Evolutionary conservation across 139 green algal species (phyloP).

Genomic region (Zygnema circumcarinatum): DNA sequence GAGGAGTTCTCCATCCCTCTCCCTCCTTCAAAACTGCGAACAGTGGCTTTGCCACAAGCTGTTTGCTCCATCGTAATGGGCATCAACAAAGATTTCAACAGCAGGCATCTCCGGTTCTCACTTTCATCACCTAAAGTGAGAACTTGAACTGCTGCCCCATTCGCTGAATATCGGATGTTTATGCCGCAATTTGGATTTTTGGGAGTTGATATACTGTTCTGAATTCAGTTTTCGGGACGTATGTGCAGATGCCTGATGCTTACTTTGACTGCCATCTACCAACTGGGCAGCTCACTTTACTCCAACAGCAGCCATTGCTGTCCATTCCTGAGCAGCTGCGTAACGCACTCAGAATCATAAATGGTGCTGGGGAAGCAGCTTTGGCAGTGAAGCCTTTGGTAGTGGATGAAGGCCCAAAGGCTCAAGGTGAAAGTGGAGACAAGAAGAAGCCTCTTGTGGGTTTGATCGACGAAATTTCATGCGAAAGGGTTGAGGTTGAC

Average conservation of each 20-base stretch:
- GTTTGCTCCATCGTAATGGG: background rate
- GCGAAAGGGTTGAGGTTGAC: constrained; percentile 7
- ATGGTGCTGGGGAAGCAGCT: background rate
- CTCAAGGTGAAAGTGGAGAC: background rate
- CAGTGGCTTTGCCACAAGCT: background rate
- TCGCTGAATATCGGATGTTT: no score
- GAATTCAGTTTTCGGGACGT: no score
- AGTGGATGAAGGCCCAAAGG: background rate
- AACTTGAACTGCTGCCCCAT: no score
- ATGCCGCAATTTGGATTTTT: no score
- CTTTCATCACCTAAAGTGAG: background rate
- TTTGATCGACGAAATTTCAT: background rate
- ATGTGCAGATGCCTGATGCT: constrained; percentile 32
- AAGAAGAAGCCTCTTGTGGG: background rate
- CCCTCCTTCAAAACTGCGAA: background rate
- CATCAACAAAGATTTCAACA: background rate
- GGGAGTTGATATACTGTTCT: no score
- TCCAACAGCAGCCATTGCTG: constrained; percentile 35
- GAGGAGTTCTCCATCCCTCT: background rate
- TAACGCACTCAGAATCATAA: background rate
- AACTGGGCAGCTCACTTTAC: background rate
- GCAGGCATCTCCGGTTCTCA: background rate
- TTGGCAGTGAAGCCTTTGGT: background rate
- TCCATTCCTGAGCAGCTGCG: background rate
- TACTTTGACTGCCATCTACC: constrained; percentile 41